Evolutionary conservation across 2,329 filamentous ascomycete genomes (phyloP).

Genomic region (Talaromyces sp.): DNA sequence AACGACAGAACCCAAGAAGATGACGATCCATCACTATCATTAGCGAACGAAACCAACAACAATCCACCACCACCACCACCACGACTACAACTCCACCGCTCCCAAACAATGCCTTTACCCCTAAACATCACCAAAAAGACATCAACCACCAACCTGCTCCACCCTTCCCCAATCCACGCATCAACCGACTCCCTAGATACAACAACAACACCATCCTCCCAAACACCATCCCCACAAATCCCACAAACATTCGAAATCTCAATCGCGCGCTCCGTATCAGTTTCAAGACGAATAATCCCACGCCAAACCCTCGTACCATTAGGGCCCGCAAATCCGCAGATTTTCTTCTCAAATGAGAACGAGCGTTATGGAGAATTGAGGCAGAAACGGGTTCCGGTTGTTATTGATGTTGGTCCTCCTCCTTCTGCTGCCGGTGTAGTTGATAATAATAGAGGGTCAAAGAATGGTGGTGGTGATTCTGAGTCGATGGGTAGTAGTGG

Average conservation of each 20-base stretch:
- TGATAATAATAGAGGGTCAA: too few species aligned
- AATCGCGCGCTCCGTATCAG: conserved; percentile 36
- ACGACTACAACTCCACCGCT: neutral
- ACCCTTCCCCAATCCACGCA: neutral
- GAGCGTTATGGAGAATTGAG: conserved; percentile 24
- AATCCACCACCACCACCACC: neutral
- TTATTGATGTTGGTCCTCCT: conserved; percentile 23
- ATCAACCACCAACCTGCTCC: neutral
- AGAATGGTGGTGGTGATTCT: neutral
- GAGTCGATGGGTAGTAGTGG: neutral
- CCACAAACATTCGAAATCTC: conserved; percentile 31
- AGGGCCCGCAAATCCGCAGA: conserved; percentile 8
- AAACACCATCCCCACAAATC: conserved; percentile 8
- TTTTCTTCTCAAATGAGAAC: conserved; percentile 21
- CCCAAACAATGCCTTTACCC: conserved; percentile 11
- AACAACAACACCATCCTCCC: neutral
- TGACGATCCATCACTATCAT: neutral
- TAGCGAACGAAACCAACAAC: neutral
- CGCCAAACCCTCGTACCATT: conserved; percentile 36
- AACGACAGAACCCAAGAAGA: neutral
- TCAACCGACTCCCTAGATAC: neutral
- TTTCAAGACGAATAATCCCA: conserved; percentile 26
- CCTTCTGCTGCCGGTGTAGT: neutral
- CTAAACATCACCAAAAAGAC: conserved; percentile 8
- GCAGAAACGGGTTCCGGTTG: conserved; percentile 24